Base-by-base conservation (phyloP, 352 stramenopile species). In the Pseudoperonospora humuli region DNA sequence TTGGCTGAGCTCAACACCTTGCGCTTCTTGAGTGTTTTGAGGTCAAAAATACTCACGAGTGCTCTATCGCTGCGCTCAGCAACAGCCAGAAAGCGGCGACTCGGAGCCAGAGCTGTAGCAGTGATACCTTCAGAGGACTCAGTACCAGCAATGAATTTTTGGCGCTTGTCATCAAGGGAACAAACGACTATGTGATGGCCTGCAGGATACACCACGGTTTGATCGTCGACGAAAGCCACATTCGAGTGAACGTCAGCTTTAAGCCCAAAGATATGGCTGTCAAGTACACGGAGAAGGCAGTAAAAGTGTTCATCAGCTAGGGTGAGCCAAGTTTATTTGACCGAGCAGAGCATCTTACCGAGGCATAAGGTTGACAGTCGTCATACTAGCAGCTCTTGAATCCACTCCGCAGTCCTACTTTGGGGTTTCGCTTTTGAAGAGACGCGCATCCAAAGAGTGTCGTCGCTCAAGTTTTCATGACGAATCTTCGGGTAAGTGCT, bases 181-280 rank as follows among this genome's bases (percentile, higher is more conserved):
- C 92, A 90, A 29, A 96, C 62, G 29, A 95, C 70, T 11, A 96
- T 52, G 43, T 76, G 80, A 64, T 96, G 84, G 21, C 87, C 88
- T 13, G 82, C 93, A 15, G 87, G 77, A 60, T 96, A 94, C 26
- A 70, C 67, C 17, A 92, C 50, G 8, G 70, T 80, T 42, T 87
- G 71, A 40, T 94, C 84, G 50, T 96, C 82, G 21, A 93, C 68
- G 45, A 87, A 95, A 44, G 78, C 68, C 3, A 87, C 70, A 50
- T 84, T 91, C 48, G 69, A 87, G 46, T 66, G 54, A 19, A 95
- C 78, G 35, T 95, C 82, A 14, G 66, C 56, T 40, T 96, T 96
- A 35, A 96, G 66, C 0, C 90, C 90, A 45, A 97, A 97, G 39
- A 95, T 85, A 54, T 96, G 86, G 7, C 76, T 84, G 36, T 17